Base-by-base conservation (phyloP, 805 yeast genomes). In the Priceomyces castillae region DNA sequence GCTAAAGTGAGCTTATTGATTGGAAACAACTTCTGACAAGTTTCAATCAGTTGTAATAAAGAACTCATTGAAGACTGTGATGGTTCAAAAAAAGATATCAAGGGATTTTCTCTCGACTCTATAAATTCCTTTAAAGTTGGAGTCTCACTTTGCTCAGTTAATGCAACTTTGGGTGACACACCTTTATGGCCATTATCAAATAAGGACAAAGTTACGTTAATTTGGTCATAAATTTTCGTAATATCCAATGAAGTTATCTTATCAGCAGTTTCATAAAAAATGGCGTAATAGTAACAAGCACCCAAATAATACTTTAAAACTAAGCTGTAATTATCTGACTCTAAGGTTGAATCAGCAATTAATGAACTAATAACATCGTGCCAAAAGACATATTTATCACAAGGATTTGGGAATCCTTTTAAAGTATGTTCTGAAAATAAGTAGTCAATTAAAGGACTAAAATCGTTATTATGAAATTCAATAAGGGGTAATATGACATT, bases 21-120 rank as follows among this genome's bases (percentile, higher is more conserved):
- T 0, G 72, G 64, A 40, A 59, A 67, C 17, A 71, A 53, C 34
- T 53, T 55, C 31, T 61, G 60, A 47, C 73, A 69, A 1, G 64
- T 59, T 4, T 54, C 50, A 3, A 67, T 46, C 14, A 52, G 51
- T 15, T 57, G 47, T 4, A 54, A 51, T 22, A 67, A 47, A 3
- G 44, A 37, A 1, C 46, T 40, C 1, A 62, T 25, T 7, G 52
- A 47, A 14, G 45, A 50, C 16, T 49, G 50, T 11, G 46, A 46
- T 1, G 61, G 56, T 9, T 43, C 46, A n/a, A 64, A 34, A 7
- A 59, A 43, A 12, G 30, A 7, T 7, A 10, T 10, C 16, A 57
- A 45, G 4, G 54, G 55, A 39, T 54, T 56, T 2, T 35, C 12
- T 5, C 50, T 20, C 1, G 48, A 23, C 12, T 41, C 39, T 1